Evolutionary conservation across 768 basidiomycete species (phyloP).

Genomic region (Gyrodon lividus): DNA sequence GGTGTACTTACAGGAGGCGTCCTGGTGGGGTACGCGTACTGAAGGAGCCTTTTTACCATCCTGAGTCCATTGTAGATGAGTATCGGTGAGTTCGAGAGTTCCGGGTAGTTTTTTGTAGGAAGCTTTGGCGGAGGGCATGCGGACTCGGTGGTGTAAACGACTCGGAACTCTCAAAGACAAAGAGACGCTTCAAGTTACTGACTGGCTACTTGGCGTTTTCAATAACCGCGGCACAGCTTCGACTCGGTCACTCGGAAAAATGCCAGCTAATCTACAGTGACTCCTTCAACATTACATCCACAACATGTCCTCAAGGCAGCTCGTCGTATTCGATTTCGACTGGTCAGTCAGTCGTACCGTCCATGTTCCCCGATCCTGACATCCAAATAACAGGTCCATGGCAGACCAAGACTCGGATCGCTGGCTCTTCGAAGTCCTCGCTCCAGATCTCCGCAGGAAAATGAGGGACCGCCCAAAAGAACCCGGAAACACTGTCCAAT

Average conservation of each 20-base stretch:
- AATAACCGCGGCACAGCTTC: slow-evolving; percentile 9
- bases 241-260: too few species aligned
- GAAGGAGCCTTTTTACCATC: slow-evolving; percentile 64
- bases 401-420: slow-evolving; percentile 96
- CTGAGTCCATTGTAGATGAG: slow-evolving; percentile 78
- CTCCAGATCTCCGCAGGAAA: slow-evolving; percentile 78
- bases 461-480: slow-evolving; percentile 49
- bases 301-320: slow-evolving; percentile 46
- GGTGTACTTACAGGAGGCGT: slow-evolving; percentile 57
- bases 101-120: slow-evolving; percentile 84
- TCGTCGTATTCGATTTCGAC: slow-evolving; percentile 96
- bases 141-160: slow-evolving; percentile 10
- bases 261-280: too few species aligned
- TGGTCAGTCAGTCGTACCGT: slow-evolving; percentile 51
- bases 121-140: slow-evolving; percentile 73
- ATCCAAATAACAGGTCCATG: slow-evolving; percentile 59
- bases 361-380: neutral
- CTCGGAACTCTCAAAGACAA: too few species aligned
- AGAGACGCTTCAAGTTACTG: too few species aligned
- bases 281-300: neutral
- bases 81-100: slow-evolving; percentile 69
- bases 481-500: slow-evolving; percentile 65
- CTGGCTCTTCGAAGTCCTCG: slow-evolving; percentile 88
- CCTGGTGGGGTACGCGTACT: slow-evolving; percentile 58
- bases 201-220: too few species aligned